Evolutionary conservation across 2,329 filamentous ascomycete genomes (phyloP).

Genomic region (Xylaria sp.): DNA sequence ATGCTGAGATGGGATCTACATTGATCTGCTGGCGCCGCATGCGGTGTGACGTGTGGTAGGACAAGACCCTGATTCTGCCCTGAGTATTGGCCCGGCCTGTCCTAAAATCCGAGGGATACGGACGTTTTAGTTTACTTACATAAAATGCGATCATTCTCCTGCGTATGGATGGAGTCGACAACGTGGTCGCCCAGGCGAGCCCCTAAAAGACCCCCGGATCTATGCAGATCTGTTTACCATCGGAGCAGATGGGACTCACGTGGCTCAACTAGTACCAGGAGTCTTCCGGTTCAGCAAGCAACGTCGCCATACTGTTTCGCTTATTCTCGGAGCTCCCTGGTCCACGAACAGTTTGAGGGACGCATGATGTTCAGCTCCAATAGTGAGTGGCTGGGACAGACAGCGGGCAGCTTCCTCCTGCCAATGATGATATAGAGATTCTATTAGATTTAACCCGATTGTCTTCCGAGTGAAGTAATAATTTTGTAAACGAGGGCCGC

Average conservation of each 20-base stretch:
- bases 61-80: not conserved
- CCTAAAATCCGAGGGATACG: not conserved
- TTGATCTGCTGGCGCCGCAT: conserved; percentile 13
- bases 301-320: not conserved
- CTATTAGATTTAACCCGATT: not conserved
- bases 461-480: not conserved
- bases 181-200: not conserved
- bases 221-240: not conserved
- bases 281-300: not conserved
- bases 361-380: not conserved
- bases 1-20: conserved; percentile 18
- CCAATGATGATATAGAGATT: not conserved
- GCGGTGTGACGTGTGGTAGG: conserved; percentile 11
- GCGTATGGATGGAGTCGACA: not conserved
- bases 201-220: not conserved
- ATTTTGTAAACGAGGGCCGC: not conserved
- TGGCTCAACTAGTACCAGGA: not conserved
- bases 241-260: not conserved
- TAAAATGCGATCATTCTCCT: not conserved
- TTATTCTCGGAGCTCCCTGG: not conserved
- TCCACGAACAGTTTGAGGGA: not conserved
- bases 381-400: not conserved
- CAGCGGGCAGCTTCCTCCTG: not conserved
- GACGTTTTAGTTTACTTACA: not conserved
- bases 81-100: not conserved